A percentile compares a stretch with the other conserved stretches of the same genome.
These are phyloP conservation scores for Coelastrella sp. DNA, from an alignment of 139 green algal genomes.

Conservation along the genomic window DNA sequence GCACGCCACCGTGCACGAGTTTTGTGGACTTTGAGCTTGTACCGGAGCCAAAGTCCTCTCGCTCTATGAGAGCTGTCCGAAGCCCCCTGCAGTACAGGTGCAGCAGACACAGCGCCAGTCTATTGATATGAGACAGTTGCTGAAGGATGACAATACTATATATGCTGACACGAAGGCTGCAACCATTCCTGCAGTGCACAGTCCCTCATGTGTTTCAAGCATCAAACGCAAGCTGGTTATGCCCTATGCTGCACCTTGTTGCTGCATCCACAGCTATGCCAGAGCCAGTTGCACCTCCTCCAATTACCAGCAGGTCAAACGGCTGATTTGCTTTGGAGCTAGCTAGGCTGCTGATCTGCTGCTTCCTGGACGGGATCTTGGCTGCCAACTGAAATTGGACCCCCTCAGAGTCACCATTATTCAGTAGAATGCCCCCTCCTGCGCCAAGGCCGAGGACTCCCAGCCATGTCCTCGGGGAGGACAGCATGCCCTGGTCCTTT, in stretches of 20 bases:
- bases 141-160: background rate
- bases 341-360: slow-evolving; percentile 61
- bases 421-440: slow-evolving; percentile 16
- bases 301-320: slow-evolving; percentile 94
- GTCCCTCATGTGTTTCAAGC: too few relatives aligned
- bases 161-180: too few relatives aligned
- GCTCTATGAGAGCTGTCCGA: slow-evolving; percentile 87
- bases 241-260: slow-evolving; percentile 69
- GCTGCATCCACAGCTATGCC: slow-evolving; percentile 93
- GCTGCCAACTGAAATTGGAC: background rate
- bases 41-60: slow-evolving; percentile 94
- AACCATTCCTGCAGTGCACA: too few relatives aligned
- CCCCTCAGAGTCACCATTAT: background rate
- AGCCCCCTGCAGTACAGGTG: slow-evolving; percentile 67
- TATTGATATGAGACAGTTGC: background rate
- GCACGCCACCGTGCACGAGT: slow-evolving; percentile 94
- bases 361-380: slow-evolving; percentile 54
- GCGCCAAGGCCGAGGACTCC: slow-evolving; percentile 34
- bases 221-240: too few relatives aligned
- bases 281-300: slow-evolving; percentile 95
- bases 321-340: slow-evolving; percentile 58
- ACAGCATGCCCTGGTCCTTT: background rate
- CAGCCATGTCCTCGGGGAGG: background rate
- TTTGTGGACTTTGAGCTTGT: slow-evolving; percentile 97
- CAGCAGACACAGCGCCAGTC: background rate